Evolutionary conservation across 225 moss, liverwort and hornwort species (phyloP).

Genomic region (Antitrichia curtipendula): DNA sequence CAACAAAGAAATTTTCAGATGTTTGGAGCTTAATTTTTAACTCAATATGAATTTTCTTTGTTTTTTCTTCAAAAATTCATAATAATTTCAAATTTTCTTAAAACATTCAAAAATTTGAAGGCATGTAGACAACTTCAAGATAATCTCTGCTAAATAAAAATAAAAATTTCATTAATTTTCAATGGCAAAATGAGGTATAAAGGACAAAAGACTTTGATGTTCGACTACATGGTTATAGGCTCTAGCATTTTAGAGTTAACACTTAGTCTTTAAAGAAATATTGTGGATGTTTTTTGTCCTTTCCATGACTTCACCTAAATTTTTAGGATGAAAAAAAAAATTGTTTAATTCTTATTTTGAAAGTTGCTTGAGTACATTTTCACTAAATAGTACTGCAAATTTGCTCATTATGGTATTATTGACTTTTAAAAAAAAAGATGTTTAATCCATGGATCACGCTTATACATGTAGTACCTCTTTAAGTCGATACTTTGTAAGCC

Average conservation of each 20-base stretch:
- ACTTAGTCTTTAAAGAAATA: background rate
- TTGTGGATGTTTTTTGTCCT: no score
- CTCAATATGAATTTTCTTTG: background rate
- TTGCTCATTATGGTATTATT: no score
- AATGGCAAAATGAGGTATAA: background rate
- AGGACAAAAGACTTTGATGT: background rate
- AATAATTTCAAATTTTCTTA: background rate
- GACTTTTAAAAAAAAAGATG: no score
- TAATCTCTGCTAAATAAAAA: background rate
- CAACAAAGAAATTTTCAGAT: background rate
- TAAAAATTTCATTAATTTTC: background rate
- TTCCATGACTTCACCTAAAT: no score
- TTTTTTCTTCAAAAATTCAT: background rate
- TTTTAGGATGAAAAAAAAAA: no score
- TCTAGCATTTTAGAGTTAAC: background rate
- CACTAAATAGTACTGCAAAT: no score
- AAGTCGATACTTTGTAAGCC: no score
- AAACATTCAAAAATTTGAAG: background rate
- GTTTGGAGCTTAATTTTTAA: background rate
- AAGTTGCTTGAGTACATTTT: no score
- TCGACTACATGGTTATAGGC: background rate
- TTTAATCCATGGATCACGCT: no score
- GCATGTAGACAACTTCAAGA: accelerated
- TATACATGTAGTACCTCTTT: no score
- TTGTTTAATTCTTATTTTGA: no score